Conservation (phyloP, 1,284 basidiomycete genomes). For the Moesziomyces globuligerus region DNA sequence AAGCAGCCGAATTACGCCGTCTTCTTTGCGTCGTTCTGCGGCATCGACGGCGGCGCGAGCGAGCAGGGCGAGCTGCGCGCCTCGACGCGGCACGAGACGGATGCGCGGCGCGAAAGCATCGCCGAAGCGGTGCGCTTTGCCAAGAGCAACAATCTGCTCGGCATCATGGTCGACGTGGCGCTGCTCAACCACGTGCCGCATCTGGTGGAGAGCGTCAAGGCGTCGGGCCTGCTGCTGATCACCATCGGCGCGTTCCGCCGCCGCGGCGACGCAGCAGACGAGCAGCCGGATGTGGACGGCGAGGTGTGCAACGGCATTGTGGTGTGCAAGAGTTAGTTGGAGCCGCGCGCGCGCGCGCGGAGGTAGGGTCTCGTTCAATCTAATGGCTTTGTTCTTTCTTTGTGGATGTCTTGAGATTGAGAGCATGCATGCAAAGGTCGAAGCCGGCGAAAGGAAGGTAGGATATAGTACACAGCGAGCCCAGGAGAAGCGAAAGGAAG, state of each 20-base stretch:
- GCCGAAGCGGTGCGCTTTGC: conserved; percentile 93
- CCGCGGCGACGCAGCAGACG: conserved; percentile 8
- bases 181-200: conserved; percentile 53
- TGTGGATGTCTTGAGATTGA: conserved; percentile 1
- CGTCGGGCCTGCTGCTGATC: conserved; percentile 61
- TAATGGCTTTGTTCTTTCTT: neutral
- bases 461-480: conserved; percentile 42
- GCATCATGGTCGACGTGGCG: conserved; percentile 90
- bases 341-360: too few relatives aligned
- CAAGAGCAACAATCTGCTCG: conserved; percentile 90
- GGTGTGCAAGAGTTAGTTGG: conserved; percentile 45
- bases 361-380: too few relatives aligned
- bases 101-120: conserved; percentile 76
- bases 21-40: conserved; percentile 90
- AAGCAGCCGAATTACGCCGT: conserved; percentile 99
- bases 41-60: conserved; percentile 70
- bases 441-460: neutral
- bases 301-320: conserved; percentile 55
- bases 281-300: conserved; percentile 46
- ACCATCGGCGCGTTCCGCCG: conserved; percentile 51
- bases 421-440: neutral
- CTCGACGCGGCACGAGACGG: conserved; percentile 69
- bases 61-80: conserved; percentile 56
- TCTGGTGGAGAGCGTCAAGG: conserved; percentile 62
- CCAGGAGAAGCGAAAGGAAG: neutral